phyloP scores from a whole-genome alignment of 768 basidiomycete genomes.

The Cystobasidium onofrii region DNA sequence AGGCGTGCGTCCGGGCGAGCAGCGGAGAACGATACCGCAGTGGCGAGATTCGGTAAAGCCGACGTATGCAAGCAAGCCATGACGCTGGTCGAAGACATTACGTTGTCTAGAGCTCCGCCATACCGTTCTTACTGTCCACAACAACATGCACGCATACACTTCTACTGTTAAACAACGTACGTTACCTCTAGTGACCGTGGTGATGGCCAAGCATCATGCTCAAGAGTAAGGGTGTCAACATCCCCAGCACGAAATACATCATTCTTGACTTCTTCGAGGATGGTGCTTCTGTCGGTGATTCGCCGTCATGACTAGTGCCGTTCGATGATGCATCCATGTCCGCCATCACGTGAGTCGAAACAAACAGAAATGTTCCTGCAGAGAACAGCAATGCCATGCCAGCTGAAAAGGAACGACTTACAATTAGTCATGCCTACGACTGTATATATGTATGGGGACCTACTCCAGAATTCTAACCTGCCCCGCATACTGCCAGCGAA shows the following conservation, averaged over 20 bases:
- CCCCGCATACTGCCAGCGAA: slow-evolving; percentile 26
- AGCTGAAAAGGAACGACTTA: slow-evolving; percentile 52
- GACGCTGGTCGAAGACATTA: no score
- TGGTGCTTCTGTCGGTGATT: neutral
- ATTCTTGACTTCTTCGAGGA: neutral
- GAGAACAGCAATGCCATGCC: slow-evolving; percentile 75
- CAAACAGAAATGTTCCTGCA: slow-evolving; percentile 88
- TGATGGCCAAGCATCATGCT: slow-evolving; percentile 22
- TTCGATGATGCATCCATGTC: slow-evolving; percentile 16
- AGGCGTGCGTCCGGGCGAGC: neutral
- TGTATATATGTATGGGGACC: neutral
- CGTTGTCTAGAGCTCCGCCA: no score
- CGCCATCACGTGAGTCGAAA: slow-evolving; percentile 58
- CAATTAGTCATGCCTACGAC: neutral
- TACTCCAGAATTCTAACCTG: slow-evolving; percentile 27
- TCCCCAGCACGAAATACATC: slow-evolving; percentile 4
- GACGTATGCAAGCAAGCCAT: no score
- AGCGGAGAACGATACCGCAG: neutral
- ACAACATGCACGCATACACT: neutral
- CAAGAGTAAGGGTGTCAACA: slow-evolving; percentile 14
- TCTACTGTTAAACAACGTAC: neutral
- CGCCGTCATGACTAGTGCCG: neutral
- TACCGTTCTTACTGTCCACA: neutral
- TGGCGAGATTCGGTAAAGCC: neutral
- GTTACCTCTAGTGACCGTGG: neutral